Evolutionary conservation across 441 rosid species (phyloP), one percentile per base, ranked within the genome.

Genomic region (Francoa sonchifolia): DNA sequence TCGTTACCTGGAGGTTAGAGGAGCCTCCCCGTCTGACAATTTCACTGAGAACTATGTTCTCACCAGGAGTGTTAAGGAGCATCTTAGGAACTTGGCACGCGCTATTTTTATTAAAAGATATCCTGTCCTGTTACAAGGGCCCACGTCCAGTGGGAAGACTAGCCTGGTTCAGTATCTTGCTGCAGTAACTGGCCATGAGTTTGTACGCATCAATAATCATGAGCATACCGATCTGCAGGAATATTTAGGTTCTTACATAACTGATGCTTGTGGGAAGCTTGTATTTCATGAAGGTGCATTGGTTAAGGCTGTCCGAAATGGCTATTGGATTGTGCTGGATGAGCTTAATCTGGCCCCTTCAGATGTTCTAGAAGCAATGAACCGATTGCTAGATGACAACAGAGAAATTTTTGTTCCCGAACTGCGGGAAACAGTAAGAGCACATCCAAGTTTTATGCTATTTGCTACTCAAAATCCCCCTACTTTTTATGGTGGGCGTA

Each of bases 391-490:
- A 48, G 99, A 92, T 71, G 99, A 92, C 64, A 87, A 92, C 52
- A 75, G 99, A 64, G 99, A 92, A 63, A 88, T 92, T 37, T 83
- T 73, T 65, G 86, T 92, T 46, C 97, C 99, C 49, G 99, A 92
- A 57, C 56, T 81, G 48, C 42, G 69, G 33, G 94, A 87, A 62
- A 72, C 92, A 14, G 56, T 92, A 33, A 53, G 68, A 50, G 95
- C 96, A 19, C 99, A 92, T 73, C 88, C 94, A 19, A 62, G 75
- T 57, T 92, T 92, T 65, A 87, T 87, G 97, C 95, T 92, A 62
- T 92, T 92, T 58, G 97, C 97, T 20, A 92, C 99, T 44, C 99
- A 92, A 64, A 92, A 92, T 59, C 99, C 99, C 8, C 99, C 99
- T 18, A 78, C 85, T n/a, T 47, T 72, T 18, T 87, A 92, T 65